Evolutionary conservation across 1,139 yeast genomes (phyloP).

Genomic region (Candida neerlandica): DNA sequence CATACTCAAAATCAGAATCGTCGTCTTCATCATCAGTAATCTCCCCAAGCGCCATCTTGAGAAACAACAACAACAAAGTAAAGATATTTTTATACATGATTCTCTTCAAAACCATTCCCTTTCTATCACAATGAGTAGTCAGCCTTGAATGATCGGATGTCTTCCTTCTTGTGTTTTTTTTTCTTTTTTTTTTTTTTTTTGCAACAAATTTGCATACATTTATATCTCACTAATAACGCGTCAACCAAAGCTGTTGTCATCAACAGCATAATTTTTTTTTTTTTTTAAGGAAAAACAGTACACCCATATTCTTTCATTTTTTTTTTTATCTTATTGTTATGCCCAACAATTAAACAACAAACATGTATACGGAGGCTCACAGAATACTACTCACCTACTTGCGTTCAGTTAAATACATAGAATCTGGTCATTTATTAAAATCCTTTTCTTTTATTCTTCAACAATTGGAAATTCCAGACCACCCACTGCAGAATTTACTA

Average conservation of each 20-base stretch:
- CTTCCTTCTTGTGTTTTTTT: not conserved
- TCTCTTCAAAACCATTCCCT: not conserved
- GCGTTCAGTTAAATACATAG: slow-evolving; percentile 33
- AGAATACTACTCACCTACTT: slow-evolving; percentile 48
- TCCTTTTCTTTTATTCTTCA: slow-evolving; percentile 18
- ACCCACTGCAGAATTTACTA: slow-evolving; percentile 16
- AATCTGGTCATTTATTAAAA: slow-evolving; percentile 17
- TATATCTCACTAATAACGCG: slow-evolving; percentile 1
- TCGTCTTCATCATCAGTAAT: not conserved
- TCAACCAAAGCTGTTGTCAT: not conserved
- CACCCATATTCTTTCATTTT: too few relatives aligned
- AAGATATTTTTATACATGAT: not conserved
- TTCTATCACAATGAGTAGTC: not conserved
- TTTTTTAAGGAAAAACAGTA: not conserved
- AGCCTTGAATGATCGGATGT: not conserved
- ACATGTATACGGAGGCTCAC: slow-evolving; percentile 32
- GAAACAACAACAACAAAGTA: slow-evolving; percentile 1
- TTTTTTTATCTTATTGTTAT: slow-evolving; percentile 2
- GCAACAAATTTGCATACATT: slow-evolving; percentile 3
- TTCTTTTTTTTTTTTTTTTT: slow-evolving; percentile 2
- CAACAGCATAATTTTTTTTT: not conserved
- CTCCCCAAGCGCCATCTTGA: not conserved
- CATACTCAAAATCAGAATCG: not conserved
- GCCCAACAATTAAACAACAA: not conserved
- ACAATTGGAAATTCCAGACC: slow-evolving; percentile 11